Evolutionary conservation across 2,329 filamentous ascomycete species (phyloP), one percentile per base, ranked within the genome.

Genomic region (Hortaea sp.): DNA sequence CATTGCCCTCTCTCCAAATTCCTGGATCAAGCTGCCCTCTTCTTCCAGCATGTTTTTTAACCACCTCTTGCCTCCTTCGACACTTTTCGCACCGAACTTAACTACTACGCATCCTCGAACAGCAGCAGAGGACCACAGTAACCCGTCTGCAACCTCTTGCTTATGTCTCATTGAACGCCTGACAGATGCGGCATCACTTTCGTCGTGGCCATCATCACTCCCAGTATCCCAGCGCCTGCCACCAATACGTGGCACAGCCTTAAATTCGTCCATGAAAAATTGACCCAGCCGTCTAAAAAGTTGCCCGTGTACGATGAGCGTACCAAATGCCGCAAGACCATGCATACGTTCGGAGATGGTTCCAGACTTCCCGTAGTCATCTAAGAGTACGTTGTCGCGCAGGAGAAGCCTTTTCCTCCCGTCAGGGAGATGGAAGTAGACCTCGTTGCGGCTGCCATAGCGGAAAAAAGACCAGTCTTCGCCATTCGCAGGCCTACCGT

Each of bases 381-480:
- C 66, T 5, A 98, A 71, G 7, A 89, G 77, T 40, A 97, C 73
- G 6, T 86, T 84, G 65, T 98, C 92, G 50, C 90, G 76, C n/a
- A 97, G 74, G 1, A 97, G 70, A 11, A 97, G 73, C 50, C 82
- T 77, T 6, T 53, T 53, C 42, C 49, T 53, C 54, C 62, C 45
- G 64, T 69, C 28, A 63, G 68, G 27, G 50, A 37, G 69, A 62
- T 9, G 54, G 58, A 65, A 57, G 81, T 84, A 90, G n/a, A 97
- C 76, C 67, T 98, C 92, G 61, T 95, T 97, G 53, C 85, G 77
- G 7, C 88, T 88, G 48, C 74, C 78, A 80, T 92, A 97, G 51
- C 75, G 76, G 47, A 76, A 70, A 50, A 95, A 81, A 55, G 82
- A 82, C 92, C 92, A 98, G 52, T 87, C 76, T 67, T 98, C 92